phyloP scores from a whole-genome alignment of 2,329 filamentous ascomycete species.

The Diplodia mutila region DNA sequence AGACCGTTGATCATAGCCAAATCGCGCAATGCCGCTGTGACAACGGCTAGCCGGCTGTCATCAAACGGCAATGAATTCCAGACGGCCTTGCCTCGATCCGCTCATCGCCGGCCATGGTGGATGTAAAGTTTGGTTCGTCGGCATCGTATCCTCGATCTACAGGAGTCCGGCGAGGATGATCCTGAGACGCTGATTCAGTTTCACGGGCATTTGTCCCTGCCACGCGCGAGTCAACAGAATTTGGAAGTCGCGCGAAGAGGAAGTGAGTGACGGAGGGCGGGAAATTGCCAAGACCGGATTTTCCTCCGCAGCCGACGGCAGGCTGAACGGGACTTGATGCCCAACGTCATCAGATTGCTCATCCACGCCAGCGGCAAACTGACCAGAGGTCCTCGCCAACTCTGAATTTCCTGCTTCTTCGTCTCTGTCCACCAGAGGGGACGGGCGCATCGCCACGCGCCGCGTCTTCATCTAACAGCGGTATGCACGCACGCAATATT shows the following conservation, averaged over 20 bases:
- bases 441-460: conserved; percentile 14
- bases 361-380: not conserved
- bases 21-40: conserved; percentile 10
- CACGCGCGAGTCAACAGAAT: not conserved
- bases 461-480: conserved; percentile 15
- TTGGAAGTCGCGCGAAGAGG: not conserved
- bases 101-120: not conserved
- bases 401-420: not conserved
- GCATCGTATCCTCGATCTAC: conserved; percentile 9
- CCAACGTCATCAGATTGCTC: conserved; percentile 18
- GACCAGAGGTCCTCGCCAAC: not conserved
- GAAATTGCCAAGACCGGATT: conserved; percentile 16
- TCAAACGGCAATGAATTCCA: conserved; percentile 12
- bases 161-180: conserved; percentile 12
- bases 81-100: not conserved
- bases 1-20: conserved; percentile 8
- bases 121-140: conserved; percentile 1
- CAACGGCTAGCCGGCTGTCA: not conserved
- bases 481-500: conserved; percentile 8
- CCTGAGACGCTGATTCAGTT: conserved; percentile 18
- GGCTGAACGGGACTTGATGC: conserved; percentile 3
- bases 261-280: conserved; percentile 15
- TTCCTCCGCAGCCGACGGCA: not conserved
- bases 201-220: not conserved
- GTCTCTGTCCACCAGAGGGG: conserved; percentile 11